These are phyloP conservation scores for Anthracocystis walkeri DNA, from an alignment of 1,284 basidiomycete species.

Conservation along the genomic window DNA sequence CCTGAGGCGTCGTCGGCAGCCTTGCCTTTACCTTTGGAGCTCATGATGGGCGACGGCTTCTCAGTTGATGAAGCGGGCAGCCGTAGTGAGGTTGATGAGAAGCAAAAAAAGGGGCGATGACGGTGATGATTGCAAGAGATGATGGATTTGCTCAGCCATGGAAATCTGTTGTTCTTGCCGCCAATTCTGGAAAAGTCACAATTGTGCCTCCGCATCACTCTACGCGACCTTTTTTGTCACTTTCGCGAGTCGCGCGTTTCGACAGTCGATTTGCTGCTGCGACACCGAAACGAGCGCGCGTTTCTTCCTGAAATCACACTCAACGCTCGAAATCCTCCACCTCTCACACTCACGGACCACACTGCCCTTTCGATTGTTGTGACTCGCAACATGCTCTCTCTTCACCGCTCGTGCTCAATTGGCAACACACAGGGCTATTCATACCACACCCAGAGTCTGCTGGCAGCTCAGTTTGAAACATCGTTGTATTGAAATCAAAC, in stretches of 20 bases:
- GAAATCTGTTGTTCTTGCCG: conserved; percentile 36
- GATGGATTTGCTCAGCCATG: conserved; percentile 8
- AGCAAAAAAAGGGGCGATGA: neutral
- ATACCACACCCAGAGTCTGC: neutral
- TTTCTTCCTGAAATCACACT: too few species aligned
- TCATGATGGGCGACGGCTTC: conserved; percentile 9
- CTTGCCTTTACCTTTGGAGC: conserved; percentile 47
- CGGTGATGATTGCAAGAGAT: neutral
- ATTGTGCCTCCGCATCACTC: conserved; percentile 16
- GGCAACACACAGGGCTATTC: neutral
- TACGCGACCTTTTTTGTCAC: conserved; percentile 27
- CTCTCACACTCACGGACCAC: too few species aligned
- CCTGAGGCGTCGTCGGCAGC: conserved; percentile 28
- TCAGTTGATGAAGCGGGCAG: neutral
- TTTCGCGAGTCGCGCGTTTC: conserved; percentile 15
- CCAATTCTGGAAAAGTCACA: conserved; percentile 9
- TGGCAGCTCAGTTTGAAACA: neutral
- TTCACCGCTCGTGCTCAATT: neutral
- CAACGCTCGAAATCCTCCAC: too few species aligned
- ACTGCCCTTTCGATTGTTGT: too few species aligned
- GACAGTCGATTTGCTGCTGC: too few species aligned
- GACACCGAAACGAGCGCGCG: too few species aligned
- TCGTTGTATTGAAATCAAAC: conserved; percentile 10
- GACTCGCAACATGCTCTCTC: too few species aligned
- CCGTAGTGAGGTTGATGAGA: neutral